Evolutionary conservation across 1,139 yeast genomes (phyloP), one percentile per base, ranked within the genome.

Genomic region (Entelexis paramagnoliae): DNA sequence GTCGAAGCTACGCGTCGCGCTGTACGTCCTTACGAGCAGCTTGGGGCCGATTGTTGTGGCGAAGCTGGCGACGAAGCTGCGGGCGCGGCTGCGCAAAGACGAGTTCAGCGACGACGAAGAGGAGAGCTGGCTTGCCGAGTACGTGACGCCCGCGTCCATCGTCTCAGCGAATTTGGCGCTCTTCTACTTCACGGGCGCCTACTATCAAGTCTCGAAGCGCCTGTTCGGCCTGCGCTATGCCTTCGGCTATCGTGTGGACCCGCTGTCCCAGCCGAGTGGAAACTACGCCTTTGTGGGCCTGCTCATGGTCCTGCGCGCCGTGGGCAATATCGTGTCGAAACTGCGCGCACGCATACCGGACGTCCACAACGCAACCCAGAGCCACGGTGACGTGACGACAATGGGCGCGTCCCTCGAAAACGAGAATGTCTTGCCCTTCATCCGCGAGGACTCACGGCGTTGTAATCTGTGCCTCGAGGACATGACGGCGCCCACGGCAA

Each of bases 381-480:
- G 48, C 10, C 33, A 29, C 9, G 46, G 29, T 11, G 50, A 45
- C 3, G 51, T 49, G 19, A 51, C 42, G 17, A 48, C 46, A 11
- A 44, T 38, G 45, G 52, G 55, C 5, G 66, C 82, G 17, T 80
- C 80, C 54, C 71, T 89, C 30, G 69, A 79, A 0, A 81, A 89
- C 60, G 73, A 78, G 0, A 57, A 60, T 0, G 70, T 69, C 19
- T 70, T 89, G 53, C 82, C 87, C 2, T 89, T 79, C 63, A 78
- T 91, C 26, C 84, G 91, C 0, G 80, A 74, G 51, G 69, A 70
- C 34, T 80, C 94, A 0, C 72, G 97, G 49, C 73, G 75, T 46
- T 91, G 98, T 64, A 83, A 88, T 73, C 72, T 91, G 36, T 91
- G 98, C 64, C 72, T 89, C 34, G 81, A 85, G 7, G 72, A 76